phyloP scores from a whole-genome alignment of 1,284 basidiomycete species.

The Lentinula novae-zelandiae region DNA sequence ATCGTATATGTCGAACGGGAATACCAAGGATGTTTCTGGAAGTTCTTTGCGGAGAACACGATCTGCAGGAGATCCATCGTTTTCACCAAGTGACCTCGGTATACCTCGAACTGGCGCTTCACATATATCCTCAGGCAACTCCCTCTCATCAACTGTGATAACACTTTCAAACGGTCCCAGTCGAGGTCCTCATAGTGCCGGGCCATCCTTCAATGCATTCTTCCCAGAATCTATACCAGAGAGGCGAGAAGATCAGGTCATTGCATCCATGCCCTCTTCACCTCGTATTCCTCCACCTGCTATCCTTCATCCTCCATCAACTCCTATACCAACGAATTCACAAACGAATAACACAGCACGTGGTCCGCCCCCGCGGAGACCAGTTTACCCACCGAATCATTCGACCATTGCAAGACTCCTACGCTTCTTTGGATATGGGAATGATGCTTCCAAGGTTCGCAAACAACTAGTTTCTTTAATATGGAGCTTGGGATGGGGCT shows the following conservation, averaged over 20 bases:
- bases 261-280: not conserved
- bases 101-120: not conserved
- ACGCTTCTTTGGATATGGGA: slow-evolving; percentile 55
- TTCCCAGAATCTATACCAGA: not conserved
- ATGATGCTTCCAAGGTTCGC: slow-evolving; percentile 49
- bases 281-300: not conserved
- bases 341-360: slow-evolving; percentile 5
- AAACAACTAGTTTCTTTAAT: slow-evolving; percentile 56
- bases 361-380: slow-evolving; percentile 7
- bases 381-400: slow-evolving; percentile 17
- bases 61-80: slow-evolving; percentile 13
- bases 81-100: not conserved
- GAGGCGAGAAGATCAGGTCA: not conserved
- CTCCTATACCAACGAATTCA: not conserved
- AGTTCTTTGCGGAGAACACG: slow-evolving; percentile 9
- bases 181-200: slow-evolving; percentile 10
- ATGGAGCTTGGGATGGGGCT: slow-evolving; percentile 51
- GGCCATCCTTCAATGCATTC: slow-evolving; percentile 8
- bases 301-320: not conserved
- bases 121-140: not conserved
- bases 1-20: not conserved
- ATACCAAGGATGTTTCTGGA: not conserved
- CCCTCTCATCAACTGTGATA: not conserved
- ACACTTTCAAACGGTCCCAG: not conserved
- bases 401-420: slow-evolving; percentile 31